phyloP scores from a whole-genome alignment of 371 early-diverging fungal species.

The Circinella minor region DNA sequence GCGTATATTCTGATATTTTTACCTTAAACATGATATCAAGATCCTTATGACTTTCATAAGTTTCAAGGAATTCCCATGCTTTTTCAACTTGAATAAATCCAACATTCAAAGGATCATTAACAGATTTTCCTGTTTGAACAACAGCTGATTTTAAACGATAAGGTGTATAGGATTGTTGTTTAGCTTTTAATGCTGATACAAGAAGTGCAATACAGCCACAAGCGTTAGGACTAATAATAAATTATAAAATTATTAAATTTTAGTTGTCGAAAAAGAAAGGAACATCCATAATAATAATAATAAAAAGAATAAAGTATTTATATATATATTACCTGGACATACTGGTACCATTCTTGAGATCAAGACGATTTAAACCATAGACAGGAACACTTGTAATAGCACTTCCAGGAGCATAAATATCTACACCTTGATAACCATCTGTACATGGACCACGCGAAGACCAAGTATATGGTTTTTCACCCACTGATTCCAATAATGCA shows the following conservation, averaged over 20 bases:
- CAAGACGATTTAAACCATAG: slow-evolving; percentile 75
- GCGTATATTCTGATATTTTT: neutral
- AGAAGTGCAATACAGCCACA: slow-evolving; percentile 87
- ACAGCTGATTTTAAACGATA: slow-evolving; percentile 85
- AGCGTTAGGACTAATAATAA: slow-evolving; percentile 74
- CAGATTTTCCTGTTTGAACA: slow-evolving; percentile 70
- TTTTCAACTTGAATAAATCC: slow-evolving; percentile 89
- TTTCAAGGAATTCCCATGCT: slow-evolving; percentile 82
- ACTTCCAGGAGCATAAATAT: slow-evolving; percentile 91
- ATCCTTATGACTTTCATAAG: slow-evolving; percentile 57
- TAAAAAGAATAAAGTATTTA: too few species aligned
- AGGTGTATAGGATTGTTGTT: slow-evolving; percentile 72
- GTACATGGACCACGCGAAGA: slow-evolving; percentile 86
- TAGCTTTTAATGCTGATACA: slow-evolving; percentile 81
- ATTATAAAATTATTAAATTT: too few species aligned
- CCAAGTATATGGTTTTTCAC: slow-evolving; percentile 90
- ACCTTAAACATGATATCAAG: slow-evolving; percentile 76
- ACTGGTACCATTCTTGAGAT: slow-evolving; percentile 92
- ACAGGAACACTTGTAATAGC: slow-evolving; percentile 94
- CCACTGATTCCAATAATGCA: slow-evolving; percentile 74
- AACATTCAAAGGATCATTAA: slow-evolving; percentile 80
- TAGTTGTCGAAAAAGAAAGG: too few species aligned
- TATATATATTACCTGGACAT: slow-evolving; percentile 65
- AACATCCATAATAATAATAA: too few species aligned
- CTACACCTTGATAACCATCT: slow-evolving; percentile 86